Evolutionary conservation across 192 early-diverging fungal species (phyloP).

Genomic region (Coemansia sp.): DNA sequence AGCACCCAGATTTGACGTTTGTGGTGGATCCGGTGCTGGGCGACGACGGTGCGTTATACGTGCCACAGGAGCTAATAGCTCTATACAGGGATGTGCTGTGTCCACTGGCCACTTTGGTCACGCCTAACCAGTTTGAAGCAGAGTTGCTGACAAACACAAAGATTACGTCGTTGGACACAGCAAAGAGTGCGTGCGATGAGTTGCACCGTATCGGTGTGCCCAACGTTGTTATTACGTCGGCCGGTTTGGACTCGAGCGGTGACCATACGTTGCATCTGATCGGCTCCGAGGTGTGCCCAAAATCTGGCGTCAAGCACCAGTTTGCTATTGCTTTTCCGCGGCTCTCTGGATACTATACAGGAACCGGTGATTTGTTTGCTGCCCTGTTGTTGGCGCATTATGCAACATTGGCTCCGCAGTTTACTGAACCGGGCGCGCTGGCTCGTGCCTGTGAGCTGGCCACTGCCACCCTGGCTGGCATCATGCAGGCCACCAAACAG

Average conservation of each 20-base stretch:
- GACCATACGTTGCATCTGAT: slow-evolving; percentile 44
- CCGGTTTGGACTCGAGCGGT: slow-evolving; percentile 38
- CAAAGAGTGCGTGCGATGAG: slow-evolving; percentile 56
- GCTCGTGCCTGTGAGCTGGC: slow-evolving; percentile 66
- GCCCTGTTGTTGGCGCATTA: slow-evolving; percentile 69
- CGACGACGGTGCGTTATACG: slow-evolving; percentile 82
- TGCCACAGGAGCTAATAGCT: slow-evolving; percentile 71
- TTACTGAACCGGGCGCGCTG: slow-evolving; percentile 21
- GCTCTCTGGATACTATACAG: slow-evolving; percentile 77
- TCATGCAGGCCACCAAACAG: slow-evolving; percentile 64
- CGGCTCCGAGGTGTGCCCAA: slow-evolving; percentile 36
- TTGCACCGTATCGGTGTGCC: slow-evolving; percentile 69
- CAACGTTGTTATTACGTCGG: slow-evolving; percentile 79
- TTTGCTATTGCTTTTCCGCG: slow-evolving; percentile 76
- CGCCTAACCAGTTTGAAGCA: slow-evolving; percentile 91
- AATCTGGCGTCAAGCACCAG: slow-evolving; percentile 29
- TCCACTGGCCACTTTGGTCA: slow-evolving; percentile 71
- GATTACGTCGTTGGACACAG: slow-evolving; percentile 56
- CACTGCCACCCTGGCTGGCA: slow-evolving; percentile 66
- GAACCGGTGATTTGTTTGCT: slow-evolving; percentile 90
- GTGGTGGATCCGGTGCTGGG: slow-evolving; percentile 90
- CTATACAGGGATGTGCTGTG: slow-evolving; percentile 73
- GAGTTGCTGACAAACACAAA: slow-evolving; percentile 66
- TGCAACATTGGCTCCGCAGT: slow-evolving; percentile 34
- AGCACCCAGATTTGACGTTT: slow-evolving; percentile 45